phyloP scores from a whole-genome alignment of 208 protist species.

The Crithidia expoeki region DNA sequence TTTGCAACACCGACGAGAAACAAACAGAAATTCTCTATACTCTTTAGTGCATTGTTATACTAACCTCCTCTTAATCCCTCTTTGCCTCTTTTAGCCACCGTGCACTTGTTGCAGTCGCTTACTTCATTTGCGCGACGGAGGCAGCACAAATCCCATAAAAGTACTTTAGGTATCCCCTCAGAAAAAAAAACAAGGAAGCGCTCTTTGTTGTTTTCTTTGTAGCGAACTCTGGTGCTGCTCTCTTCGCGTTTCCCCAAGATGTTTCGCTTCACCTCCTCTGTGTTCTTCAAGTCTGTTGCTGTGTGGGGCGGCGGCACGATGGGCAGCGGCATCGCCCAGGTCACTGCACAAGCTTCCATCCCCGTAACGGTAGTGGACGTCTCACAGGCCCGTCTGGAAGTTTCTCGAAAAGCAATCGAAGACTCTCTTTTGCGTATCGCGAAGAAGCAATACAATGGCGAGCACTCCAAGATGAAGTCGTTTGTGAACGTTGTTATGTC shows the following conservation, averaged over 20 bases:
- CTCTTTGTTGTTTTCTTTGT: not conserved
- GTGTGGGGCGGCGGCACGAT: constrained; percentile 78
- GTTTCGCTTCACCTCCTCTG: constrained; percentile 19
- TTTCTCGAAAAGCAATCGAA: constrained; percentile 57
- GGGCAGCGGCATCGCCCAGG: constrained; percentile 77
- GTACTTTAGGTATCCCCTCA: too few relatives aligned
- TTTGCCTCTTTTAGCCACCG: too few relatives aligned
- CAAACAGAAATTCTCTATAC: too few relatives aligned
- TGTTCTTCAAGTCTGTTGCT: constrained; percentile 46
- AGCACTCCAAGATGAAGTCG: constrained; percentile 43
- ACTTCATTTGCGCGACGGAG: too few relatives aligned
- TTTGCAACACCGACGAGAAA: too few relatives aligned
- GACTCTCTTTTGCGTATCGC: constrained; percentile 51
- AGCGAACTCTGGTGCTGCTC: not conserved
- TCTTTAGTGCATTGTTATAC: too few relatives aligned
- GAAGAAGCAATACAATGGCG: constrained; percentile 65
- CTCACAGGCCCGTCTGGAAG: constrained; percentile 55
- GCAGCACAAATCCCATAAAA: too few relatives aligned
- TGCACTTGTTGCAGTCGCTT: too few relatives aligned
- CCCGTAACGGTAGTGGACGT: constrained; percentile 67
- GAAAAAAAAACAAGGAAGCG: too few relatives aligned
- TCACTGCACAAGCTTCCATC: constrained; percentile 49
- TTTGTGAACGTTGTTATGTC: constrained; percentile 47
- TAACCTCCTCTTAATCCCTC: too few relatives aligned
- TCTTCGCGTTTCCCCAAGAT: not conserved